Evolutionary conservation across 2,329 filamentous ascomycete species (phyloP).

Genomic region (Xylaria multiplex): DNA sequence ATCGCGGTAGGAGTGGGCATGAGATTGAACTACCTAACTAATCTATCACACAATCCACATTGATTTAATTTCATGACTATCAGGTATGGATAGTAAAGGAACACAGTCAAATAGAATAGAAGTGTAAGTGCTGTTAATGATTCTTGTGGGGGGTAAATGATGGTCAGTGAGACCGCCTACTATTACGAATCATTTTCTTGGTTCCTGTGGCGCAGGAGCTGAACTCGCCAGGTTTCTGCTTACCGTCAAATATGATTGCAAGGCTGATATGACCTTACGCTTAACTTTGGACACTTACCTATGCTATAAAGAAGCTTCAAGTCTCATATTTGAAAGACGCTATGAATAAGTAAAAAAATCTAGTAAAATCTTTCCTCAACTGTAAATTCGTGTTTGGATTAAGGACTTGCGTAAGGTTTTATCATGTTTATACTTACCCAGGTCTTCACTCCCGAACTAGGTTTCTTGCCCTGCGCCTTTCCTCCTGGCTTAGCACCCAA

Average conservation of each 20-base stretch:
- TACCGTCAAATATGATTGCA: too few relatives aligned
- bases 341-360: not conserved
- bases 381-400: not conserved
- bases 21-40: too few relatives aligned
- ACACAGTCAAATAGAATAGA: not conserved
- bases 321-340: too few relatives aligned
- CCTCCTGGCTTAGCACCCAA: slow-evolving; percentile 70
- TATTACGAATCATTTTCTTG: not conserved
- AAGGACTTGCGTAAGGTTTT: not conserved
- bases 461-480: slow-evolving; percentile 70
- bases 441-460: slow-evolving; percentile 58
- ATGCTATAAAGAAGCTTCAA: too few relatives aligned
- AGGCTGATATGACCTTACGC: too few relatives aligned
- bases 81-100: not conserved
- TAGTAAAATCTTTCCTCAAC: not conserved
- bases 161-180: not conserved
- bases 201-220: not conserved
- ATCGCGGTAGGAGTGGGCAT: not conserved
- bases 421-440: slow-evolving; percentile 16
- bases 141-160: not conserved
- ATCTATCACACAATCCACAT: too few relatives aligned
- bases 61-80: too few relatives aligned
- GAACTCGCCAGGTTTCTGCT: not conserved
- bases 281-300: too few relatives aligned
- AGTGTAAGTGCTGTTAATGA: not conserved